Conservation (phyloP, 305 asterid genomes). For the Fraxinus greggii region DNA sequence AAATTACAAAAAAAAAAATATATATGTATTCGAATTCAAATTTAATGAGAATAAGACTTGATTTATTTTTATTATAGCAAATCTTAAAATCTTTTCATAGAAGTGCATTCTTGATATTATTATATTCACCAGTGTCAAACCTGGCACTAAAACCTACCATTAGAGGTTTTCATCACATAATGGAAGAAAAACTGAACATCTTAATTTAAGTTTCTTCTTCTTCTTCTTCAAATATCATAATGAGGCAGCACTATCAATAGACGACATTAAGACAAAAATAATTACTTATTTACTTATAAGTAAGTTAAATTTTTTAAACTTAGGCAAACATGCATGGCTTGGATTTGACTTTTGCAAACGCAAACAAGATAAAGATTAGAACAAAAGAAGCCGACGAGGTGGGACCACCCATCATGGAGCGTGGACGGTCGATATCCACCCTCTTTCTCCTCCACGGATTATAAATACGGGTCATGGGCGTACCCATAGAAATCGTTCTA, state of each 20-base stretch:
- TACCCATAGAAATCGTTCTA: background rate
- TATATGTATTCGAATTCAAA: too few species aligned
- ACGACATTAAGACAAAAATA: background rate
- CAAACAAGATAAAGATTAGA: background rate
- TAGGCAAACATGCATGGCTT: background rate
- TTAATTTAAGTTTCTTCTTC: too few species aligned
- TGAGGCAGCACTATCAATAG: background rate
- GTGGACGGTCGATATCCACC: constrained; percentile 43
- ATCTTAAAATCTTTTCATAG: too few species aligned
- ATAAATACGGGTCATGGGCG: constrained; percentile 31
- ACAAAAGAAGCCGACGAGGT: background rate
- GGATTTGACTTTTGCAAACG: background rate
- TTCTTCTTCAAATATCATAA: background rate
- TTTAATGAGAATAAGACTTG: too few species aligned
- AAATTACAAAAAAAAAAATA: too few species aligned
- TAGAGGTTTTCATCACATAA: too few species aligned
- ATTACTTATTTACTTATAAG: background rate
- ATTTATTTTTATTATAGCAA: too few species aligned
- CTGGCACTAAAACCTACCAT: background rate
- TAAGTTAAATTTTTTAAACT: background rate
- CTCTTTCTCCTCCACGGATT: constrained; percentile 15
- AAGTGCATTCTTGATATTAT: too few species aligned
- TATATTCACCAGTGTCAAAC: too few species aligned
- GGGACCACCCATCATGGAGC: background rate
- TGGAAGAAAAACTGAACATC: too few species aligned